Evolutionary conservation across 2,329 filamentous ascomycete species (phyloP).

Genomic region (Shiraia sp.): DNA sequence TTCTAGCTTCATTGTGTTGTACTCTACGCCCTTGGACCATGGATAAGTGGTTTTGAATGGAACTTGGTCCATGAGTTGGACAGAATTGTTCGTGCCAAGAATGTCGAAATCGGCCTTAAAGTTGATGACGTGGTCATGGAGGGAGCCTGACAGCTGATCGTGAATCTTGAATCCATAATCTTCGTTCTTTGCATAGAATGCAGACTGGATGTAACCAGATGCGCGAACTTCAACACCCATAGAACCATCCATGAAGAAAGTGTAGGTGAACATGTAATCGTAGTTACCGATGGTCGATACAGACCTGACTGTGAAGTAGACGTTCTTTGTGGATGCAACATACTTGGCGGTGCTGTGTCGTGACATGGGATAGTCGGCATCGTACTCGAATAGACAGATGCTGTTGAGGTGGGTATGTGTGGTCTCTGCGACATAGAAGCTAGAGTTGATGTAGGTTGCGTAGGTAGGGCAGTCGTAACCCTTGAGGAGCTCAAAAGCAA

Average conservation of each 20-base stretch:
- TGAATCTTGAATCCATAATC: conserved; percentile 45
- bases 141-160: conserved; percentile 35
- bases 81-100: conserved; percentile 33
- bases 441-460: conserved; percentile 54
- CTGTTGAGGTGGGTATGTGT: conserved; percentile 54
- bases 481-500: conserved; percentile 44
- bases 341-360: conserved; percentile 26
- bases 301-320: conserved; percentile 28
- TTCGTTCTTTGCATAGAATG: conserved; percentile 16
- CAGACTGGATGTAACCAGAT: conserved; percentile 22
- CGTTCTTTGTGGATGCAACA: conserved; percentile 27
- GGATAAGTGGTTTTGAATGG: conserved; percentile 39
- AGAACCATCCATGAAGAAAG: conserved; percentile 18
- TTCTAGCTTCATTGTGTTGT: conserved; percentile 58
- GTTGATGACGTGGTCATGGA: conserved; percentile 43
- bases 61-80: conserved; percentile 25
- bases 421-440: conserved; percentile 50
- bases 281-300: conserved; percentile 15
- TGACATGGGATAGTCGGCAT: conserved; percentile 26
- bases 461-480: conserved; percentile 59
- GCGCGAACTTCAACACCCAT: conserved; percentile 18
- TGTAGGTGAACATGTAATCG: conserved; percentile 8
- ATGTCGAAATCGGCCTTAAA: conserved; percentile 45
- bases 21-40: conserved; percentile 51
- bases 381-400: conserved; percentile 48